Base-by-base conservation (phyloP, 2,329 filamentous ascomycete genomes). In the Pestalotiopsis sp. region DNA sequence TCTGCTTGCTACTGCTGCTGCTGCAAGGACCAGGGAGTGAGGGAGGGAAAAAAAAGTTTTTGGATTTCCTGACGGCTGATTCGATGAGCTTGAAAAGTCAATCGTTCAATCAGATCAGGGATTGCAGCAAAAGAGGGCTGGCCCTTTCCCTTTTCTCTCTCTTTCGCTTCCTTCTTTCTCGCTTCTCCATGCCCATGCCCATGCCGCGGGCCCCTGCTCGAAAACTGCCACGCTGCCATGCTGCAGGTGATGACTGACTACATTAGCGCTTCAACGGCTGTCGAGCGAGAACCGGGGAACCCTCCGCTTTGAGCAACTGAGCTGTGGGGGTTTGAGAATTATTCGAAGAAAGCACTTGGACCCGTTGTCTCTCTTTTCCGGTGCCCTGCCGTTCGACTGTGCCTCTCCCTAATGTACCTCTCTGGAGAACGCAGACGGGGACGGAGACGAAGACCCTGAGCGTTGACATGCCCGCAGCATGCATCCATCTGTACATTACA, bases 281-380 rank as follows among this genome's bases (percentile, higher is more conserved):
- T 64, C 25, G 20, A 64, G 61, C 61, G 61, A 64, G 61, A 64
- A 64, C 61, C 61, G 61, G 61, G 39, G 61, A 64, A 64, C 23
- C 39, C 38, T 64, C 61, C 61, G 61, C 61, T 64, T 36, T 52
- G 14, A 52, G 45, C 57, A 27, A 17, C 27, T 59, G 17, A 25
- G 61, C 41, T 64, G 61, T 64, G 61, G 61, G 61, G 61, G 61
- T 62, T 25, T 36, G 31, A 36, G 31, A 36, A 36, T 36, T 36
- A 36, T 36, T 36, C 31, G 31, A 36, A 36, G 31, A 36, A 36
- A 36, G 31, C 31, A 36, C 31, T 36, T 36, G 31, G 31, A 36
- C 31, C 31, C 31, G 7, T 36, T 36, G 31, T 36, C 31, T 36
- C 31, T 36, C 31, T 36, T 36, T 36, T 36, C 31, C 2, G 31